phyloP scores from a whole-genome alignment of 306 rosid species.

The Ormosia emarginata region DNA sequence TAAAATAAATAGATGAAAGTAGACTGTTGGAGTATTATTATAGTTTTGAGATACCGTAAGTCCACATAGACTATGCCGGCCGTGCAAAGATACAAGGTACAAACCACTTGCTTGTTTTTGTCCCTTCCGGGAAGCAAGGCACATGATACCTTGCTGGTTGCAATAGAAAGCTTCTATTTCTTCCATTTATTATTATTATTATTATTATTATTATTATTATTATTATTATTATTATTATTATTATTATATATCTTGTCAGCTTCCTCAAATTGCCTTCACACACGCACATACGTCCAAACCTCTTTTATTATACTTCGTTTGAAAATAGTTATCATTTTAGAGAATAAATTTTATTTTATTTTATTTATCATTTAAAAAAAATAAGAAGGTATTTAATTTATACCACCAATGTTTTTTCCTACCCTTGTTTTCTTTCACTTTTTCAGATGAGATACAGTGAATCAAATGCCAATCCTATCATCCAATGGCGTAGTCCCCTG shows the following conservation, averaged over 20 bases:
- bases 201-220: too few relatives aligned
- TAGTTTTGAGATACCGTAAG: neutral
- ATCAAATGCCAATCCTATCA: neutral
- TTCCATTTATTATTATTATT: too few relatives aligned
- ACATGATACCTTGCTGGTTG: neutral
- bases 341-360: too few relatives aligned
- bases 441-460: neutral
- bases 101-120: neutral
- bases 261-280: neutral
- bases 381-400: neutral
- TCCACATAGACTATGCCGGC: neutral
- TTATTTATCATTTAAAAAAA: too few relatives aligned
- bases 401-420: neutral
- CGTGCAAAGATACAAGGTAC: neutral
- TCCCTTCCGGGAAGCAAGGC: neutral
- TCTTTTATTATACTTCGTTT: neutral
- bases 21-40: too few relatives aligned
- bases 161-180: neutral
- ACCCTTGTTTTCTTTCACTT: neutral
- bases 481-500: neutral
- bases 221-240: too few relatives aligned
- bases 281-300: neutral
- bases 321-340: too few relatives aligned
- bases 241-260: neutral
- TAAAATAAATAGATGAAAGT: too few relatives aligned